Evolutionary conservation across 345 rosid genomes (phyloP), one percentile per base, ranked within the genome.

Genomic region (Arabidopsis suecica): DNA sequence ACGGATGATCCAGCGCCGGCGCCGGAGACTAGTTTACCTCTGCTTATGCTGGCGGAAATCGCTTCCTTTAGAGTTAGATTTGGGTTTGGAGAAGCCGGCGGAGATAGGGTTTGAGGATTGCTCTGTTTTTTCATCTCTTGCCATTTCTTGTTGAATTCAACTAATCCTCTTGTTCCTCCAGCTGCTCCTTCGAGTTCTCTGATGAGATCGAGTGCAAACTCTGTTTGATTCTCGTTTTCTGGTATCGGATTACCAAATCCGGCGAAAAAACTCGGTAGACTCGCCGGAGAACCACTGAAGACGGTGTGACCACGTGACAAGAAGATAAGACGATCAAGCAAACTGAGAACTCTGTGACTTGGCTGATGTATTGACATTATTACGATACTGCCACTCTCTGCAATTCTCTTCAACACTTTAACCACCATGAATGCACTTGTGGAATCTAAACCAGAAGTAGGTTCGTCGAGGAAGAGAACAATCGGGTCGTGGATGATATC

Each of bases 341-440:
- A 86, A 80, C 83, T 70, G 64, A 85, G 89, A 82, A 88, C 86
- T 76, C 96, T 49, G 53, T 60, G 84, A 68, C 98, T 91, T 13
- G 98, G 98, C 76, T 93, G 98, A 75, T 93, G 98, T 6, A 93
- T 84, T 1, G 97, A 81, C 97, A 93, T 91, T 25, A 91, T 80
- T 2, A 93, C 97, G 20, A 91, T 85, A 68, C 98, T 93, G 9
- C 98, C 98, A 34, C 91, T 88, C 81, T 88, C 89, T 8, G 96
- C 98, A 8, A 93, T 93, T 25, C 92, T 79, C 64, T 93, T 92
- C 64, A 93, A 68, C 1, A 93, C 98, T 48, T 89, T 93, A 6
- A 93, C 97, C 47, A 94, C 98, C 97, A 88, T 90, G 80, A 78
- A 91, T 3, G 98, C 98, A 34, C 96, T 91, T 3, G 98, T 91